phyloP scores from a whole-genome alignment of 306 rosid genomes.

The Echinosophora koreensis region DNA sequence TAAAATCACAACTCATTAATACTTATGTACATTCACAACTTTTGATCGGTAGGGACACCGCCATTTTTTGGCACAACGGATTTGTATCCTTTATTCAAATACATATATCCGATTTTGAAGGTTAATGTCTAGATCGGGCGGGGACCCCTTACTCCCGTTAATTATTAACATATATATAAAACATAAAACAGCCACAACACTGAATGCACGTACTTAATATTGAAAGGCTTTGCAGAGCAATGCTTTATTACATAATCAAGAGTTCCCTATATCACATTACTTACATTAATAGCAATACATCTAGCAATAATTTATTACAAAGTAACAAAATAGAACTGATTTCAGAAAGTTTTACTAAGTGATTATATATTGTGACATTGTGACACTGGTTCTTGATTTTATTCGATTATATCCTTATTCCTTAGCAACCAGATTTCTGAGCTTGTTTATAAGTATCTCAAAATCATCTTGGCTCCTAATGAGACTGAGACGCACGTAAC shows the following conservation, averaged over 20 bases:
- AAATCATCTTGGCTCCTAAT: conserved; percentile 58
- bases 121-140: no score
- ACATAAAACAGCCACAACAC: neutral
- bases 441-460: conserved; percentile 48
- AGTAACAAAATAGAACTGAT: no score
- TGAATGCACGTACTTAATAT: neutral
- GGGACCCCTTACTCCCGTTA: no score
- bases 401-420: neutral
- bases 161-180: neutral
- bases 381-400: neutral
- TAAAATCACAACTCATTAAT: no score
- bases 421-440: conserved; percentile 45
- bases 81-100: no score
- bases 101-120: no score
- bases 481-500: conserved; percentile 57
- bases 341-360: neutral
- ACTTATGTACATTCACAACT: no score
- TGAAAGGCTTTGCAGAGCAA: neutral
- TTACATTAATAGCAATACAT: neutral
- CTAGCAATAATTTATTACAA: neutral
- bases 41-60: no score
- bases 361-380: neutral
- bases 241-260: neutral
- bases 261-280: neutral
- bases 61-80: no score